Conservation (phyloP, 1,284 basidiomycete species). For the Cryptococcus sp. region DNA sequence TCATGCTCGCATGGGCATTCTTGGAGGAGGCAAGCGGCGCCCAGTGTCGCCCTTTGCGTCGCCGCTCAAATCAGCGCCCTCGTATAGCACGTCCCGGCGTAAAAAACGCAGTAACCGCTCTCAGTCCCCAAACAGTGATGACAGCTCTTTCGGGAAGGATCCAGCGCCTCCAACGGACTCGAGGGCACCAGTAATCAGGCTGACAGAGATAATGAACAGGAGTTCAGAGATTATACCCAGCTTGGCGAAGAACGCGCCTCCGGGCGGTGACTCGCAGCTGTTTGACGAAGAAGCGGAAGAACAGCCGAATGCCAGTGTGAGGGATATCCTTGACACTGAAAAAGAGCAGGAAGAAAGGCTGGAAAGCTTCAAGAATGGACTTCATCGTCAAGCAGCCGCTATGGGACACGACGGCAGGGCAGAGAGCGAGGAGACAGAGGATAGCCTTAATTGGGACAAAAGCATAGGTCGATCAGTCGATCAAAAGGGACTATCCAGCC, state of each 20-base stretch:
- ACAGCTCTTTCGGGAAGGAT: not conserved
- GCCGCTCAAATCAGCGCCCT: not conserved
- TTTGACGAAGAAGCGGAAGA: too few species aligned
- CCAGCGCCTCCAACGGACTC: not conserved
- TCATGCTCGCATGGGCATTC: too few species aligned
- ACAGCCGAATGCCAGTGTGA: too few species aligned
- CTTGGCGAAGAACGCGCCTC: too few species aligned
- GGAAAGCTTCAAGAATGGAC: not conserved
- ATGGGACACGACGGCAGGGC: not conserved
- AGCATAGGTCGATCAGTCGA: too few species aligned
- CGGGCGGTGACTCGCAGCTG: too few species aligned
- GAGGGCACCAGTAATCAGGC: not conserved
- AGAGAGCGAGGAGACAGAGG: conserved; percentile 3
- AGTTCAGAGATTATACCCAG: not conserved
- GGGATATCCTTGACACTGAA: too few species aligned
- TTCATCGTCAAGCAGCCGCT: not conserved
- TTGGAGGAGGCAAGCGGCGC: too few species aligned
- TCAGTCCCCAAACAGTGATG: not conserved
- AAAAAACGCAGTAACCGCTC: not conserved
- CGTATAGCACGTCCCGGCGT: not conserved
- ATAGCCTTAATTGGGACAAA: conserved; percentile 6
- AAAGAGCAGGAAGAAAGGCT: too few species aligned
- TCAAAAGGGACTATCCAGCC: too few species aligned
- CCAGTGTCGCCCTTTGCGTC: not conserved
- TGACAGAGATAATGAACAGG: conserved; percentile 1